Conservation (phyloP, 495 filamentous ascomycete genomes). For the Filosporella fistucella region DNA sequence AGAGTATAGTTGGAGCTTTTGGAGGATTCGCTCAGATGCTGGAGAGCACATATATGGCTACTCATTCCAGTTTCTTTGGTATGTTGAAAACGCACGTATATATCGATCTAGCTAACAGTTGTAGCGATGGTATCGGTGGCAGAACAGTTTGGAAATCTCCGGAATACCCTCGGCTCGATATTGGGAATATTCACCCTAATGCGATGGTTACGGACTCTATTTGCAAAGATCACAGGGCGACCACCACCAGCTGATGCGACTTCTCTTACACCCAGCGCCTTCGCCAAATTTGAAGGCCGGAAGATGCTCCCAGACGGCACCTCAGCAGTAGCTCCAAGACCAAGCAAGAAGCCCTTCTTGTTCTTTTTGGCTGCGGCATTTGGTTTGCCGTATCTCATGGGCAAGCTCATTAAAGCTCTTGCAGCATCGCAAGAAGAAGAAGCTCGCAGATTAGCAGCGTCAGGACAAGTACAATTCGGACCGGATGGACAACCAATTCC, state of each 20-base stretch:
- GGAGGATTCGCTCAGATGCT: constrained; percentile 99
- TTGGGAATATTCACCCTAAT: constrained; percentile 94
- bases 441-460: constrained; percentile 54
- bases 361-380: constrained; percentile 95
- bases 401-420: constrained; percentile 82
- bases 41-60: constrained; percentile 99
- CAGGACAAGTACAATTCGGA: constrained; percentile 33
- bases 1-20: constrained; percentile 97
- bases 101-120: background rate
- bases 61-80: constrained; percentile 98
- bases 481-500: constrained; percentile 42
- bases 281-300: constrained; percentile 79
- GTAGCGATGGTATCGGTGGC: constrained; percentile 96
- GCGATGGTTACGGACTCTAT: constrained; percentile 84
- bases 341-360: constrained; percentile 89
- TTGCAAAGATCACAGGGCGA: constrained; percentile 92
- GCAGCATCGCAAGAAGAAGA: constrained; percentile 81
- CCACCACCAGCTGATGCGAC: constrained; percentile 83
- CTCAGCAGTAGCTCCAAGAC: constrained; percentile 42
- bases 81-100: constrained; percentile 29
- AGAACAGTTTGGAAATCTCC: constrained; percentile 90
- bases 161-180: constrained; percentile 91
- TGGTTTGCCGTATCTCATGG: constrained; percentile 92
- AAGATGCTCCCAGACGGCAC: constrained; percentile 47
- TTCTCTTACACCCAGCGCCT: constrained; percentile 81